These are phyloP conservation scores for Penicillium robsamsonii DNA, from an alignment of 495 filamentous ascomycete species.

Conservation along the genomic window DNA sequence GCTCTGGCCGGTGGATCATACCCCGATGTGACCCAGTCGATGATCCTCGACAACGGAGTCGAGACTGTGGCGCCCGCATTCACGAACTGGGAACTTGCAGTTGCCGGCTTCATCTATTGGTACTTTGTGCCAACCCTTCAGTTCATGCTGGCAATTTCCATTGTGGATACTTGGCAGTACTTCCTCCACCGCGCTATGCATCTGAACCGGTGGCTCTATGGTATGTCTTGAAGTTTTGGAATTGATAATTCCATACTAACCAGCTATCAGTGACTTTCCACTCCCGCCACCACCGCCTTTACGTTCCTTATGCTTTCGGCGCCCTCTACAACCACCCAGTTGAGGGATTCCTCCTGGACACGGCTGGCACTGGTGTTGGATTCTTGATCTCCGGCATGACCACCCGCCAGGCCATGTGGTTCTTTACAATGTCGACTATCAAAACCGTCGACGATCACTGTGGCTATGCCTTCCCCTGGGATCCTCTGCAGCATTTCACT, in stretches of 20 bases:
- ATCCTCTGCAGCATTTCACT: slow-evolving; percentile 86
- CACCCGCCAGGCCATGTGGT: slow-evolving; percentile 74
- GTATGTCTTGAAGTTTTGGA: slow-evolving; percentile 54
- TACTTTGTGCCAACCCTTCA: slow-evolving; percentile 71
- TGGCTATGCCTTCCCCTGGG: slow-evolving; percentile 91
- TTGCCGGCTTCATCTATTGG: slow-evolving; percentile 77
- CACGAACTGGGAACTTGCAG: slow-evolving; percentile 66
- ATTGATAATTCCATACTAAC: slow-evolving; percentile 14
- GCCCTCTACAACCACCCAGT: slow-evolving; percentile 92
- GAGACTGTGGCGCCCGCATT: slow-evolving; percentile 40
- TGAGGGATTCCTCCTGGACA: slow-evolving; percentile 92
- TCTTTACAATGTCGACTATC: slow-evolving; percentile 80
- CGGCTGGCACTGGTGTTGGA: slow-evolving; percentile 74
- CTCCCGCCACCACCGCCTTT: slow-evolving; percentile 90
- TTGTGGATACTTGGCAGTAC: slow-evolving; percentile 96
- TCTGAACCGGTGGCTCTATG: slow-evolving; percentile 92
- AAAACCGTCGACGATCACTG: slow-evolving; percentile 99
- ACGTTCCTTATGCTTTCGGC: slow-evolving; percentile 96
- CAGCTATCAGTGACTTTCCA: slow-evolving; percentile 72
- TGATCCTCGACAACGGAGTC: slow-evolving; percentile 33
- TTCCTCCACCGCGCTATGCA: slow-evolving; percentile 95
- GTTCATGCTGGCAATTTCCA: slow-evolving; percentile 64
- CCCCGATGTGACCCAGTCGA: slow-evolving; percentile 44
- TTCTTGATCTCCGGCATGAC: slow-evolving; percentile 78
- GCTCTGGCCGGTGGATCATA: slow-evolving; percentile 72